Evolutionary conservation across 345 rosid genomes (phyloP).

Genomic region (Eucalyptus marginata): DNA sequence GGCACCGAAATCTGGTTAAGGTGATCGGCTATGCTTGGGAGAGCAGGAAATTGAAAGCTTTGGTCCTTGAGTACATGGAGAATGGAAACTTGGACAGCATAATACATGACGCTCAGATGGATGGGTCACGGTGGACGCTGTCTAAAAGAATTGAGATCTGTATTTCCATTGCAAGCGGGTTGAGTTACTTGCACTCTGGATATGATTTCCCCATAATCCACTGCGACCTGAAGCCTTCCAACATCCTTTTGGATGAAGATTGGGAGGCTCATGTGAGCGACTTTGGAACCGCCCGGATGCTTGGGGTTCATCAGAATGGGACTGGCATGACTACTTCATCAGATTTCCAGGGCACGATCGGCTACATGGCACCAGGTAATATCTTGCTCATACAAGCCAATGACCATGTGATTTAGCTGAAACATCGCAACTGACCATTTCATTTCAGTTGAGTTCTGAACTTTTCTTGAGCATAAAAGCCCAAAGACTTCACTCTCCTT

Average conservation of each 20-base stretch:
- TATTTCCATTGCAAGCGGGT: constrained; percentile 46
- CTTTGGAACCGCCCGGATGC: constrained; percentile 88
- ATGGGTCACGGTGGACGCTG: constrained; percentile 24
- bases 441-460: neutral
- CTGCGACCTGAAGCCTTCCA: constrained; percentile 85
- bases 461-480: neutral
- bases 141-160: constrained; percentile 37
- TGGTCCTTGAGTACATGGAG: constrained; percentile 66
- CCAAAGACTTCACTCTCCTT: neutral
- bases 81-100: constrained; percentile 64
- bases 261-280: constrained; percentile 82
- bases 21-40: constrained; percentile 91
- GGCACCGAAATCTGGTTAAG: constrained; percentile 68
- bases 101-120: constrained; percentile 28
- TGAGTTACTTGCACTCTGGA: constrained; percentile 76
- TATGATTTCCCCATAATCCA: constrained; percentile 69
- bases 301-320: constrained; percentile 46
- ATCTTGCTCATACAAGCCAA: neutral
- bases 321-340: constrained; percentile 33
- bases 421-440: neutral
- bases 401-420: neutral
- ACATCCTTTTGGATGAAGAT: constrained; percentile 53
- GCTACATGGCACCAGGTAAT: constrained; percentile 93
- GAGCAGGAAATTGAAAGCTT: constrained; percentile 61
- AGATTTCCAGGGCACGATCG: constrained; percentile 78